Evolutionary conservation across 768 basidiomycete species (phyloP).

Genomic region (Lactarius hatsudake): DNA sequence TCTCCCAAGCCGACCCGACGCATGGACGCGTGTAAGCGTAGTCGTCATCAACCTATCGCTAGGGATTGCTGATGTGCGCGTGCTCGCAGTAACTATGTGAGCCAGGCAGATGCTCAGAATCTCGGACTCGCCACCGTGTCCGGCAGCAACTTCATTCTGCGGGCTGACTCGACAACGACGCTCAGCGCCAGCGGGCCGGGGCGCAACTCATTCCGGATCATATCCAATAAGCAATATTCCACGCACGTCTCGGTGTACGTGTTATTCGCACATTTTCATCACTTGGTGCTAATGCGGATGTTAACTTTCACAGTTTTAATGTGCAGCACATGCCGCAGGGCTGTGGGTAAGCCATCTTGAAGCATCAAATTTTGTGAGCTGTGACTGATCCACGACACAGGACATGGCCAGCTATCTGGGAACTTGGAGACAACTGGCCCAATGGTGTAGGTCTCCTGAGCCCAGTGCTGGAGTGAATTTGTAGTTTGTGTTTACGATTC

Average conservation of each 20-base stretch:
- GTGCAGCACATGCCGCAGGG: constrained; percentile 60
- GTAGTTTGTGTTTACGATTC: constrained; percentile 8
- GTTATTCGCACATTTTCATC: constrained; percentile 16
- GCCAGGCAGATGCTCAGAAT: constrained; percentile 45
- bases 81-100: constrained; percentile 42
- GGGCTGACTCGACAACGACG: constrained; percentile 50
- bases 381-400: constrained; percentile 19
- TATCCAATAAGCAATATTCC: constrained; percentile 50
- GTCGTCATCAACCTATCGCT: neutral
- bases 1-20: constrained; percentile 58
- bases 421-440: constrained; percentile 51
- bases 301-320: constrained; percentile 38
- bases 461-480: neutral
- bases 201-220: constrained; percentile 56
- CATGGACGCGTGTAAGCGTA: constrained; percentile 59
- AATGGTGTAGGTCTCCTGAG: constrained; percentile 34
- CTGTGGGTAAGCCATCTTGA: constrained; percentile 43
- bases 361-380: constrained; percentile 5
- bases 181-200: constrained; percentile 50
- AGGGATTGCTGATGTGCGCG: neutral
- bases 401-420: constrained; percentile 61
- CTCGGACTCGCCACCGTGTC: constrained; percentile 58
- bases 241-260: constrained; percentile 54
- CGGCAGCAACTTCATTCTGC: constrained; percentile 51
- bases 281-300: constrained; percentile 2